Conservation (phyloP, 225 moss, liverwort and hornwort species). For the Anthoceros angustus region DNA sequence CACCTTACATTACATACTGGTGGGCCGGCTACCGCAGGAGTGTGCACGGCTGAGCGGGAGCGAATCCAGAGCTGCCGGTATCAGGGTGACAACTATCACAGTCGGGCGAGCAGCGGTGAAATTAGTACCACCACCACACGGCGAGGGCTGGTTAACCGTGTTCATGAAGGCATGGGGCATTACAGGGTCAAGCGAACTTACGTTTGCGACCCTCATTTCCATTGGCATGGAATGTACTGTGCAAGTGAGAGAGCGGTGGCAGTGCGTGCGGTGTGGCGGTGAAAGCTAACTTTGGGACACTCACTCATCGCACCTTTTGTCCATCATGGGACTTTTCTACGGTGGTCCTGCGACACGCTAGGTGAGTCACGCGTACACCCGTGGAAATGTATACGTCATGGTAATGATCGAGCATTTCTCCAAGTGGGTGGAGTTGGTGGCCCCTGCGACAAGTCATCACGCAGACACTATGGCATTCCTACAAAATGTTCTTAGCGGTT, state of each 20-base stretch:
- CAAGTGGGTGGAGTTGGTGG: slow-evolving; percentile 5
- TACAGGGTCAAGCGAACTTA: background rate
- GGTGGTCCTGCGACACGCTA: background rate
- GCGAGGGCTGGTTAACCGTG: background rate
- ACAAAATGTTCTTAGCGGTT: background rate
- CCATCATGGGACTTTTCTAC: background rate
- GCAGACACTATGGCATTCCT: background rate
- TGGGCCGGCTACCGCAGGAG: no score
- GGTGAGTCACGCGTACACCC: background rate
- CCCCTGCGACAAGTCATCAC: background rate
- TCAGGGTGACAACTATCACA: no score
- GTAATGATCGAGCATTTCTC: slow-evolving; percentile 9
- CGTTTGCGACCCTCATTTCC: background rate
- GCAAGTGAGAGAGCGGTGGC: background rate
- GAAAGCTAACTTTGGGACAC: background rate
- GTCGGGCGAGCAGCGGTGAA: no score
- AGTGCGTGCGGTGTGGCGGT: background rate
- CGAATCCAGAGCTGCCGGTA: no score
- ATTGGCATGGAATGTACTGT: background rate
- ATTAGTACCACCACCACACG: background rate
- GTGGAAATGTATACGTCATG: background rate
- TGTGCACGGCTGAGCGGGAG: no score
- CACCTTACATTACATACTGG: no score
- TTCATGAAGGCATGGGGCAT: background rate
- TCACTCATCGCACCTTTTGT: background rate